These are phyloP conservation scores for Pyrus communis DNA, from an alignment of 306 rosid genomes.

Conservation along the genomic window DNA sequence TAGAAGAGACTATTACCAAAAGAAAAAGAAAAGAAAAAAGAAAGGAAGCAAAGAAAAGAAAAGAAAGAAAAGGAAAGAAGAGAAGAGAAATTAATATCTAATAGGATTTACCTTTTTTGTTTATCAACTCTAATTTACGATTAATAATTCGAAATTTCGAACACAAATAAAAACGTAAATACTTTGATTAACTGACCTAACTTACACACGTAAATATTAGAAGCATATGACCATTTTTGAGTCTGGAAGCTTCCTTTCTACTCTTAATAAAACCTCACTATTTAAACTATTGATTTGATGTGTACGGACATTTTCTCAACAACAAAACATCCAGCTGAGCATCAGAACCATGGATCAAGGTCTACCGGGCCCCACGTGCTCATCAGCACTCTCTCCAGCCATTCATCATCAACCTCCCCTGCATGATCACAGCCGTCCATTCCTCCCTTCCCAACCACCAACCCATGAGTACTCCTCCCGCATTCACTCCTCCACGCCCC, in stretches of 20 bases:
- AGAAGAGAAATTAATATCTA: neutral
- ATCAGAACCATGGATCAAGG: slow-evolving; percentile 18
- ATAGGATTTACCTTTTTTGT: too few relatives aligned
- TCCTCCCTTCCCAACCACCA: neutral
- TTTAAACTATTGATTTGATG: neutral
- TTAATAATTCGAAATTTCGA: too few relatives aligned
- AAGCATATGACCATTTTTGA: neutral
- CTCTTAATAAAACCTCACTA: neutral
- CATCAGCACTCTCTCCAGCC: slow-evolving; percentile 24
- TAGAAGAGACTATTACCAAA: neutral
- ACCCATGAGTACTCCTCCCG: neutral
- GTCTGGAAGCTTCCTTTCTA: neutral
- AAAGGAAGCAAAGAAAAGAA: neutral
- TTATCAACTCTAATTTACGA: too few relatives aligned
- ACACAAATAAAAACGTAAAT: too few relatives aligned
- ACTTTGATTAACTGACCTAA: accelerated
- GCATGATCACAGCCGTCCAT: slow-evolving; percentile 14
- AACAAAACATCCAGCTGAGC: neutral
- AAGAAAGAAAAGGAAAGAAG: too few relatives aligned
- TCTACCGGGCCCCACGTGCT: slow-evolving; percentile 23
- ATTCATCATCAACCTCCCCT: slow-evolving; percentile 15
- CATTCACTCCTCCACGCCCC: neutral
- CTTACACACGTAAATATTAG: neutral
- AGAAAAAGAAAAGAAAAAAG: neutral
- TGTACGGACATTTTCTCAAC: neutral